Percentiles rank a stretch among this genome's conserved stretches.
These are phyloP conservation scores for Tuctoria greenei DNA, from an alignment of 176 grass and related monocot genomes.

Conservation along the genomic window DNA sequence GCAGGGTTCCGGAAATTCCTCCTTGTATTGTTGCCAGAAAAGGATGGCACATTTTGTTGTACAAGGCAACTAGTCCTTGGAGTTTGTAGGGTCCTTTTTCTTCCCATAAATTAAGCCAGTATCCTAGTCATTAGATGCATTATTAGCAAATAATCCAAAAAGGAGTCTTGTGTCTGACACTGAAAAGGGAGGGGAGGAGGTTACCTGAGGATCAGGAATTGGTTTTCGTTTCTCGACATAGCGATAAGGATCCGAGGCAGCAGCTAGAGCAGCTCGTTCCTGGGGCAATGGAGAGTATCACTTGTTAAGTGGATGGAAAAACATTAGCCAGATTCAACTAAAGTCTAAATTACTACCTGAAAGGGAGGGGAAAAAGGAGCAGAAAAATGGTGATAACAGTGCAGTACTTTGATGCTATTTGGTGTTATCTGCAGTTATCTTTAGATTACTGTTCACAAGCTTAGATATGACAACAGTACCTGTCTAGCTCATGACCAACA, in stretches of 20 bases:
- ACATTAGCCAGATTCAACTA: not conserved
- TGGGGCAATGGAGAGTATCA: conserved; percentile 12
- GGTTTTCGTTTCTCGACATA: conserved; percentile 95
- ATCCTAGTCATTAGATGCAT: conserved; percentile 51
- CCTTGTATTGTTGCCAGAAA: conserved; percentile 2
- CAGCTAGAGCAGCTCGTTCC: conserved; percentile 81
- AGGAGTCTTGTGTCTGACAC: not conserved
- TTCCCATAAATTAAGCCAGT: conserved; percentile 90
- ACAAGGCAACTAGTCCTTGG: conserved; percentile 43
- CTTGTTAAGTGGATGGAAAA: conserved; percentile 3
- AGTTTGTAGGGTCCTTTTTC: conserved; percentile 58
- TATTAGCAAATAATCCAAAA: conserved; percentile 22
- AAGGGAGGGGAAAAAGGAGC: not conserved
- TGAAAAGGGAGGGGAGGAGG: not conserved
- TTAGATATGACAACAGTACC: not conserved
- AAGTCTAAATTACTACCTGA: not conserved
- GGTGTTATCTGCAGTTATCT: not conserved
- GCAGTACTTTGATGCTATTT: not conserved
- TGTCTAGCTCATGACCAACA: not conserved
- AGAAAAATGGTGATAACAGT: not conserved
- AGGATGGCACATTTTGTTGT: not conserved
- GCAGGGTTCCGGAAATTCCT: conserved; percentile 11
- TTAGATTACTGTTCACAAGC: not conserved
- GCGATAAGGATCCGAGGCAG: conserved; percentile 75
- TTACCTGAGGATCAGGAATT: conserved; percentile 93